These are phyloP conservation scores for Penicillium sp. DNA, from an alignment of 2,329 filamentous ascomycete species.

Conservation along the genomic window DNA sequence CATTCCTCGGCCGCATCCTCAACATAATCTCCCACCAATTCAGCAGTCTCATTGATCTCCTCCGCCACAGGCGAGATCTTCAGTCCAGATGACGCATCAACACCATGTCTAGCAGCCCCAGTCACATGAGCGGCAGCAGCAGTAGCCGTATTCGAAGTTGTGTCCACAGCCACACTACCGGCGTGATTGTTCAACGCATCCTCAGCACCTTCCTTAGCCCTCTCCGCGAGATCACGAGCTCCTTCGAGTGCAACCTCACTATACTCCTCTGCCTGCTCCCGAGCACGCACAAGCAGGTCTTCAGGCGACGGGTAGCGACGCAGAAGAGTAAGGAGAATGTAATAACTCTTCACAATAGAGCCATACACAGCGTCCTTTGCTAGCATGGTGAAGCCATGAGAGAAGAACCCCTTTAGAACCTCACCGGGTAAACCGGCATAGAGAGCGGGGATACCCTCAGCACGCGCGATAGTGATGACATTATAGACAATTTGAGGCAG, in stretches of 20 bases:
- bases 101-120: conserved; percentile 7
- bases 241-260: conserved; percentile 42
- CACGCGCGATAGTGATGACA: conserved; percentile 57
- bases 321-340: conserved; percentile 57
- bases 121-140: conserved; percentile 13
- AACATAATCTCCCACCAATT: conserved; percentile 48
- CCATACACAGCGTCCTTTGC: conserved; percentile 77
- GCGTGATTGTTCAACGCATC: conserved; percentile 24
- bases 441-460: conserved; percentile 67
- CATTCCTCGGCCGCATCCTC: conserved; percentile 44
- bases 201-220: conserved; percentile 28
- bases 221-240: conserved; percentile 36
- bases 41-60: conserved; percentile 44
- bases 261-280: conserved; percentile 43
- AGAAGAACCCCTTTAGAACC: conserved; percentile 79
- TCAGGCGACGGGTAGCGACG: conserved; percentile 46
- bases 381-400: conserved; percentile 83
- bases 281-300: conserved; percentile 41
- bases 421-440: conserved; percentile 78
- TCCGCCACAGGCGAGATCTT: conserved; percentile 16
- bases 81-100: conserved; percentile 23
- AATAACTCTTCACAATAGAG: conserved; percentile 71
- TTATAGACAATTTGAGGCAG: conserved; percentile 62
- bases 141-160: conserved; percentile 28
- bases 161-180: conserved; percentile 29